Evolutionary conservation across 2,329 filamentous ascomycete genomes (phyloP).

Genomic region (Penicillium sp.): DNA sequence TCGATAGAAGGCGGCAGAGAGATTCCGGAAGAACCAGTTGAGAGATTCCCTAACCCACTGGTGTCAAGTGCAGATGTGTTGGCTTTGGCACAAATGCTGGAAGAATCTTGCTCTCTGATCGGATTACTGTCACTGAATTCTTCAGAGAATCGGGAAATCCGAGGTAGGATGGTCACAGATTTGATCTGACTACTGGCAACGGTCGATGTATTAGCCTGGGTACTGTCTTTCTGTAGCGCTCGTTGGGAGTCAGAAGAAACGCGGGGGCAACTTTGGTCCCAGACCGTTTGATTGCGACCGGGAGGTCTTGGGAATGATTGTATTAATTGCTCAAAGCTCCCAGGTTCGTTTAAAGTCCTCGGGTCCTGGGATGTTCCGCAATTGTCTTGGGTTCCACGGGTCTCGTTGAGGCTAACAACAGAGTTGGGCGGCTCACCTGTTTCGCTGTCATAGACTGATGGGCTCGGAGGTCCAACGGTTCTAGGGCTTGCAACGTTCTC

Average conservation of each 20-base stretch:
- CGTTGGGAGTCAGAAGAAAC: not conserved
- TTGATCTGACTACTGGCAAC: not conserved
- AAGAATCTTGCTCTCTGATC: not conserved
- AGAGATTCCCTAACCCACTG: not conserved
- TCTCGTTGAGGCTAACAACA: not conserved
- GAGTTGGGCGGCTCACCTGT: not conserved
- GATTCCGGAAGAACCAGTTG: not conserved
- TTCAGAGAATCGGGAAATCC: not conserved
- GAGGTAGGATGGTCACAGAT: not conserved
- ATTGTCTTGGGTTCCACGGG: not conserved
- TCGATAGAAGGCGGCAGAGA: not conserved
- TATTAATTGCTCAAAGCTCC: not conserved
- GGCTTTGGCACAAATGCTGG: not conserved
- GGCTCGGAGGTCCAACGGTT: not conserved
- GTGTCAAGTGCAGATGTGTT: not conserved
- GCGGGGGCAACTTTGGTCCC: not conserved
- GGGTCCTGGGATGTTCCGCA: not conserved
- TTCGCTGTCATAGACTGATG: conserved; percentile 3
- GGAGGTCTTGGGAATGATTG: conserved; percentile 1
- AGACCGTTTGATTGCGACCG: not conserved
- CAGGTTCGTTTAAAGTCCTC: not conserved
- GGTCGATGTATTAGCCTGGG: not conserved
- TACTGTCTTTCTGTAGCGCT: not conserved
- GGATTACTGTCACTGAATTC: not conserved
- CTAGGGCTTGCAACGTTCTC: not conserved